Conservation (phyloP, 1,139 yeast genomes). For the Saccharomycopsis hybrid region DNA sequence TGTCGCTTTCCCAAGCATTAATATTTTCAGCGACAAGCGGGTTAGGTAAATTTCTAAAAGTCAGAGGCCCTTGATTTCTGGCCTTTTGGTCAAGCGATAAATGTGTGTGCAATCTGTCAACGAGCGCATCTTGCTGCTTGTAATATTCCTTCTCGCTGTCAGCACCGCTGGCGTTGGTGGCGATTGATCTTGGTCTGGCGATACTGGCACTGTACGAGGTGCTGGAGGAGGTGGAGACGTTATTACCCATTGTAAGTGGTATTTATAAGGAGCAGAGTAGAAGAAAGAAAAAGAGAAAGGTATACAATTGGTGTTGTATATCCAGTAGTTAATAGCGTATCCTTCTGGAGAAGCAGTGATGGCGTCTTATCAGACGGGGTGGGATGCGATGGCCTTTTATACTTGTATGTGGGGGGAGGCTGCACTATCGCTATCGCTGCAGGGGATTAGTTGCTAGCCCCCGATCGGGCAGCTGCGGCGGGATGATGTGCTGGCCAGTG, state of each 20-base stretch:
- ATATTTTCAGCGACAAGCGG: conserved; percentile 36
- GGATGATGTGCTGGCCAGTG: too few relatives aligned
- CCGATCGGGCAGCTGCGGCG: neutral
- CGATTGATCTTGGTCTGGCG: neutral
- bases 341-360: too few relatives aligned
- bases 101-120: conserved; percentile 16
- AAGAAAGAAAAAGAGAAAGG: neutral
- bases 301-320: neutral
- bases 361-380: too few relatives aligned
- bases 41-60: conserved; percentile 23
- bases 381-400: too few relatives aligned
- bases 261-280: neutral
- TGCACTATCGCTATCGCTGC: too few relatives aligned
- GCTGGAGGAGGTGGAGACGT: conserved; percentile 1
- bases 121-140: conserved; percentile 7
- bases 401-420: too few relatives aligned
- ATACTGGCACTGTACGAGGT: neutral
- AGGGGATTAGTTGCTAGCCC: too few relatives aligned
- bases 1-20: conserved; percentile 42
- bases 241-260: conserved; percentile 6
- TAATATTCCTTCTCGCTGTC: conserved; percentile 1
- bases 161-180: neutral
- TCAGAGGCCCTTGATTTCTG: conserved; percentile 15
- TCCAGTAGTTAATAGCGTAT: neutral
- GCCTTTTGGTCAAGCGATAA: conserved; percentile 9